phyloP scores from a whole-genome alignment of 257 asterid genomes.

The Echium plantagineum region DNA sequence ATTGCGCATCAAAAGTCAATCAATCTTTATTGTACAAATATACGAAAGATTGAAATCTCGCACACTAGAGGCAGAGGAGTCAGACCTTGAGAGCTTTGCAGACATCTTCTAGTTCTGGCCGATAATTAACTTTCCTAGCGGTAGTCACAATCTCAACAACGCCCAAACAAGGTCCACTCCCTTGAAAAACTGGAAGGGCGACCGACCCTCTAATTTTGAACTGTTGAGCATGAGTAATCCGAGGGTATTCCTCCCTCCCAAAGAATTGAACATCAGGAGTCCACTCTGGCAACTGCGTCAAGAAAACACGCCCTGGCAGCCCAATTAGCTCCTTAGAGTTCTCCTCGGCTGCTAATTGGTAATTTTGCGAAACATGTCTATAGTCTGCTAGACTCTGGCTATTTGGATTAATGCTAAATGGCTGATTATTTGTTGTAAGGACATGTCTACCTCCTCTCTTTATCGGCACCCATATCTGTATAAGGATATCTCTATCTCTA shows the following conservation, averaged over 20 bases:
- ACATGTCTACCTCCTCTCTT: conserved; percentile 41
- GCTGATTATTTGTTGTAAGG: conserved; percentile 53
- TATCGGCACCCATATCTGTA: conserved; percentile 74
- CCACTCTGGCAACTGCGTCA: conserved; percentile 65
- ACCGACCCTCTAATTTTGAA: conserved; percentile 50
- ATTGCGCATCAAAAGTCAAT: too few species aligned
- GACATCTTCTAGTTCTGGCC: conserved; percentile 47
- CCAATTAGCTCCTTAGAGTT: conserved; percentile 45
- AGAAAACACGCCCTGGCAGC: conserved; percentile 63
- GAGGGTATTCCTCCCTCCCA: conserved; percentile 57
- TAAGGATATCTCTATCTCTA: conserved; percentile 40
- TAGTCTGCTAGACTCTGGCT: conserved; percentile 47
- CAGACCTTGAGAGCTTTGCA: conserved; percentile 69
- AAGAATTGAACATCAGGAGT: conserved; percentile 70
- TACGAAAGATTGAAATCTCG: too few species aligned
- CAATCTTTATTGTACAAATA: too few species aligned
- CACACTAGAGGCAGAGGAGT: not conserved
- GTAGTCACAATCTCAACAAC: conserved; percentile 68
- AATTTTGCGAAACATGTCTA: conserved; percentile 36
- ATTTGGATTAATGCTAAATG: conserved; percentile 35
- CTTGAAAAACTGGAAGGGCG: conserved; percentile 62
- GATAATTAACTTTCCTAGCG: conserved; percentile 37
- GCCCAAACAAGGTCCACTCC: conserved; percentile 67
- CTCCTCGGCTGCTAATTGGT: conserved; percentile 47
- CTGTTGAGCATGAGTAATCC: conserved; percentile 39